phyloP scores from a whole-genome alignment of 371 early-diverging fungal species.

The Globomyces sp. region DNA sequence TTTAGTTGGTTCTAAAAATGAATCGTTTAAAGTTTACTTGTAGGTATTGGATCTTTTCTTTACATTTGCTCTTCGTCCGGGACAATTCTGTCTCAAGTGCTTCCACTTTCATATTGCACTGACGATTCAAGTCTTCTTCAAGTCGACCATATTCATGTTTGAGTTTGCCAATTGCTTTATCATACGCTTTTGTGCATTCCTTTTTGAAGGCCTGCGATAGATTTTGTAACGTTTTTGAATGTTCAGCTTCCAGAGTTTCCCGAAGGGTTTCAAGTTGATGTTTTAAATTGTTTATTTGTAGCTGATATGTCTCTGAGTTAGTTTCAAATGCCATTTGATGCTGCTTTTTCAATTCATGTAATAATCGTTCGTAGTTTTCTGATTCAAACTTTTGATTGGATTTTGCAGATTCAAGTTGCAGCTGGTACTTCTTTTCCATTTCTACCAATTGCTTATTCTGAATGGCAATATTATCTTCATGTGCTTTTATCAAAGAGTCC shows the following conservation, averaged over 20 bases:
- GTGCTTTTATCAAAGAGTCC: not conserved
- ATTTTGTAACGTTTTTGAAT: constrained; percentile 12
- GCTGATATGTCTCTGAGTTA: not conserved
- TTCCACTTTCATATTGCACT: not conserved
- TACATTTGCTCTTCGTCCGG: not conserved
- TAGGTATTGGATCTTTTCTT: not conserved
- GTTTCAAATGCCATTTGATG: not conserved
- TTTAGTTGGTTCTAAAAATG: not conserved
- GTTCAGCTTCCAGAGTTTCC: not conserved
- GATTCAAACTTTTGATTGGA: not conserved
- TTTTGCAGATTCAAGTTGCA: constrained; percentile 1
- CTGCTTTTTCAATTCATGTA: not conserved
- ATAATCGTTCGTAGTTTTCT: not conserved
- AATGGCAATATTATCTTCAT: not conserved
- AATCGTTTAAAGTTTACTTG: not conserved
- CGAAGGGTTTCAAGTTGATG: not conserved
- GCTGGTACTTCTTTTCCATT: constrained; percentile 12
- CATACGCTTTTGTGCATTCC: constrained; percentile 35
- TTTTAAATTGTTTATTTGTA: not conserved
- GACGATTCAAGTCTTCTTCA: not conserved
- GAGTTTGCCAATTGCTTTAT: constrained; percentile 29
- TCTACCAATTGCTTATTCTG: constrained; percentile 5
- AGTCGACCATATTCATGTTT: constrained; percentile 31
- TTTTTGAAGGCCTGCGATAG: constrained; percentile 22
- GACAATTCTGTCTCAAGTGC: not conserved